Percentiles rank a stretch among this genome's conserved stretches.
Conservation (phyloP, 257 asterid genomes). For the Cinchona pubescens region DNA sequence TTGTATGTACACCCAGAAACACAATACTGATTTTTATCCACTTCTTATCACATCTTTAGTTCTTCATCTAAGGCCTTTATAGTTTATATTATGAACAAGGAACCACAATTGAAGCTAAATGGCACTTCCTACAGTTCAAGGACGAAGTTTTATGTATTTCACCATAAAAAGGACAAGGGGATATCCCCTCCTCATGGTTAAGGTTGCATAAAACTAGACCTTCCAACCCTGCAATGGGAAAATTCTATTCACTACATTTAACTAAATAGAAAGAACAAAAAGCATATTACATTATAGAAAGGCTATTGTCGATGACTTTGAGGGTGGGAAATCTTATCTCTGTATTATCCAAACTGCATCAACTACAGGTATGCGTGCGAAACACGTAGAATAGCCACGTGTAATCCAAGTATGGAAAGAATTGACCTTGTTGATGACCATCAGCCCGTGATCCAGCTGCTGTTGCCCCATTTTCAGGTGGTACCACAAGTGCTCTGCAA, state of each 20-base stretch:
- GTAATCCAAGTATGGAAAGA: constrained; percentile 6
- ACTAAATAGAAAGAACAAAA: not conserved
- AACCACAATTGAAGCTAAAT: not conserved
- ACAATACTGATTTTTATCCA: not conserved
- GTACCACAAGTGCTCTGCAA: constrained; percentile 93
- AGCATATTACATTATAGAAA: not conserved
- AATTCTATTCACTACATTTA: not conserved
- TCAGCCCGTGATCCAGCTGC: constrained; percentile 47
- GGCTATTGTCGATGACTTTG: not conserved
- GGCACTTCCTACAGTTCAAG: not conserved
- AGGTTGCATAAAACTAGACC: not conserved
- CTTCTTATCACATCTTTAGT: not conserved
- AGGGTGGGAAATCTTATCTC: not conserved
- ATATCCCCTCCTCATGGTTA: not conserved
- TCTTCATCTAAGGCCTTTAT: not conserved
- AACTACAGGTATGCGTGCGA: not conserved
- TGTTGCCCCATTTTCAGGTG: constrained; percentile 63
- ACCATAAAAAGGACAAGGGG: not conserved
- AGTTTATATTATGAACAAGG: no score
- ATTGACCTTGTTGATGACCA: constrained; percentile 61
- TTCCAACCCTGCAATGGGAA: not conserved
- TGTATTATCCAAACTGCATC: not conserved
- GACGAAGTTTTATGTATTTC: not conserved
- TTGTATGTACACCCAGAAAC: not conserved
- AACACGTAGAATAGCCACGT: not conserved